A percentile compares a stretch with the other conserved stretches of the same genome.
Conservation (phyloP, 1,284 basidiomycete genomes). For the Rhizoctonia solani region DNA sequence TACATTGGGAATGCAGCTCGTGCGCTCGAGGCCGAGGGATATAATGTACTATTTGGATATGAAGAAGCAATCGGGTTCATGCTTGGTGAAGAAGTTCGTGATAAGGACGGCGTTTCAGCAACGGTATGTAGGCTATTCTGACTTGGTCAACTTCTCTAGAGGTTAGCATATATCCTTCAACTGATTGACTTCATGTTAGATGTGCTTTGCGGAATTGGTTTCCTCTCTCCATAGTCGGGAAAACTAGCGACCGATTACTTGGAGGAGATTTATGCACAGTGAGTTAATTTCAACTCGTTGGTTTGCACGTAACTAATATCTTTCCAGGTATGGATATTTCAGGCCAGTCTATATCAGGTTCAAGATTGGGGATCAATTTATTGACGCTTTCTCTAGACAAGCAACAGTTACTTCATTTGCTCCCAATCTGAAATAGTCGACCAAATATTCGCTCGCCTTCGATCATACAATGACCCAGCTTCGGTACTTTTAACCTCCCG, state of each 20-base stretch:
- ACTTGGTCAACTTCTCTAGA: too few relatives aligned
- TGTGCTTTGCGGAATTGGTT: conserved; percentile 69
- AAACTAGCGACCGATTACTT: conserved; percentile 62
- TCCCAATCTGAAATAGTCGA: conserved; percentile 64
- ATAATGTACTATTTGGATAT: conserved; percentile 78
- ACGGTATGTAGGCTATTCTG: conserved; percentile 63
- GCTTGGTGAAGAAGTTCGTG: conserved; percentile 74
- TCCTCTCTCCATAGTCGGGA: conserved; percentile 55
- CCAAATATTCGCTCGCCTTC: conserved; percentile 66
- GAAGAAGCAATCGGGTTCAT: conserved; percentile 89
- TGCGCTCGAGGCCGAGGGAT: conserved; percentile 64
- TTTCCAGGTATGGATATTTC: conserved; percentile 58
- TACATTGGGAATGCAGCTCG: conserved; percentile 82
- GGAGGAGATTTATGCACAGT: conserved; percentile 67
- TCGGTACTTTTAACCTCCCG: conserved; percentile 44
- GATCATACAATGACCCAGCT: conserved; percentile 53
- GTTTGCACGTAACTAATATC: neutral
- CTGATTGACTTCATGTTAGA: conserved; percentile 46
- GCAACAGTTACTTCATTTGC: conserved; percentile 82
- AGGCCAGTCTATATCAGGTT: conserved; percentile 50
- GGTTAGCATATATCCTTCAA: neutral
- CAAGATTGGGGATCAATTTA: neutral
- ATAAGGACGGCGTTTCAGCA: conserved; percentile 83
- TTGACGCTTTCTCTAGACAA: conserved; percentile 57
- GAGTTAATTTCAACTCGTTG: conserved; percentile 36